phyloP scores from a whole-genome alignment of 2,329 filamentous ascomycete species.

The Lizonia empirigonia region DNA sequence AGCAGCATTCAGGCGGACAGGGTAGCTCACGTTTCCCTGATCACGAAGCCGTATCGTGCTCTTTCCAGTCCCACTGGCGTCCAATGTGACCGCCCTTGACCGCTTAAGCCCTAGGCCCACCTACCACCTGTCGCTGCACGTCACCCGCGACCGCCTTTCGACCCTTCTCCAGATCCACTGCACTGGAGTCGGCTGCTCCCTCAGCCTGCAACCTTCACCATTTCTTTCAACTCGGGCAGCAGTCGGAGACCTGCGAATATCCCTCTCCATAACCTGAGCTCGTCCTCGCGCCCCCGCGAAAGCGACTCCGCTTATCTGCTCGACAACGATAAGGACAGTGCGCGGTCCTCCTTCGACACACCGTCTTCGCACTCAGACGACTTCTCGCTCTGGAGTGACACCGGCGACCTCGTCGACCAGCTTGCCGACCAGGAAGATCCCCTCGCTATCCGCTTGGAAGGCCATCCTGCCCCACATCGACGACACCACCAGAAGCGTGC shows the following conservation, averaged over 20 bases:
- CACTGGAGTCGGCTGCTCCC: conserved; percentile 48
- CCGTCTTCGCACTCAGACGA: conserved; percentile 68
- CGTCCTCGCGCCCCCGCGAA: conserved; percentile 50
- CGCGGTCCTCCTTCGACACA: conserved; percentile 60
- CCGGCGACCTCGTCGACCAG: conserved; percentile 93
- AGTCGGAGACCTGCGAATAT: conserved; percentile 79
- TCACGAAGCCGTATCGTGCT: conserved; percentile 36
- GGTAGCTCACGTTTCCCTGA: conserved; percentile 28
- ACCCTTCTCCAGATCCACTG: conserved; percentile 29
- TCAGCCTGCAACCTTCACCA: conserved; percentile 75
- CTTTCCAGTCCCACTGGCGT: conserved; percentile 29
- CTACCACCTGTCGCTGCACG: conserved; percentile 41
- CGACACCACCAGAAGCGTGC: conserved; percentile 66
- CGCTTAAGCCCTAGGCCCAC: conserved; percentile 33
- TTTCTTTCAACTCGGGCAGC: conserved; percentile 73
- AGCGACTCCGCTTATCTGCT: conserved; percentile 49
- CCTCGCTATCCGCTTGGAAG: conserved; percentile 73
- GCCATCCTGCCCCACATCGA: conserved; percentile 58
- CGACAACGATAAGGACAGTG: conserved; percentile 55
- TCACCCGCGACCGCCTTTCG: conserved; percentile 29
- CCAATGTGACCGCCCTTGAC: conserved; percentile 46
- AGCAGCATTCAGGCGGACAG: conserved; percentile 20
- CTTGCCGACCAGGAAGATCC: conserved; percentile 82
- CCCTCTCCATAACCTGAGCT: conserved; percentile 76
- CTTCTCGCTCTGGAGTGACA: conserved; percentile 89